Evolutionary conservation across 768 basidiomycete species (phyloP).

Genomic region (Agaricus bisporus): DNA sequence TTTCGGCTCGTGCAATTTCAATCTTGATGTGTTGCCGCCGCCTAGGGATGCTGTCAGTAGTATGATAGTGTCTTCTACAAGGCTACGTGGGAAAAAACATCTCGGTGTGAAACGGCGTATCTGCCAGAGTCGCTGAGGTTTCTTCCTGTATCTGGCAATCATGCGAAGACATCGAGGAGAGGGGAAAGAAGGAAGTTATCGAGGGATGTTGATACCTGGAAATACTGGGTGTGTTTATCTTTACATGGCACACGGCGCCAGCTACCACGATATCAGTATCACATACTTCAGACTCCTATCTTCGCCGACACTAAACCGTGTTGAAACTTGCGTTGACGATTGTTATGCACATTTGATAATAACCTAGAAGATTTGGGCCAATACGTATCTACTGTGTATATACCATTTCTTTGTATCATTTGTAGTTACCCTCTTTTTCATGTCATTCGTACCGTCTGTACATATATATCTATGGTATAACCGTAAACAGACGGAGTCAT

Average conservation of each 20-base stretch:
- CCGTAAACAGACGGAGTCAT: no score
- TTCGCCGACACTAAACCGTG: no score
- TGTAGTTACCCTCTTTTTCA: no score
- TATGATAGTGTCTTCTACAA: background rate
- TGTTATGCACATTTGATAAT: no score
- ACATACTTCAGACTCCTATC: background rate
- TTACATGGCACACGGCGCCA: background rate
- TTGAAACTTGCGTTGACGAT: no score
- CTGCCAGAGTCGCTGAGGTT: conserved; percentile 8
- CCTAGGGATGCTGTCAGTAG: background rate
- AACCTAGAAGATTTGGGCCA: no score
- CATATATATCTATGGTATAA: no score
- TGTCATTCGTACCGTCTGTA: no score
- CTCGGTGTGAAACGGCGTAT: conserved; percentile 3
- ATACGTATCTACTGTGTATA: no score
- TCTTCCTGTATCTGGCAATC: background rate
- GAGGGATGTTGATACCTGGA: background rate
- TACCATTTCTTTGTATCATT: no score
- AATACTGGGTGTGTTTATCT: background rate
- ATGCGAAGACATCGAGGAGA: background rate
- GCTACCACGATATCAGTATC: background rate
- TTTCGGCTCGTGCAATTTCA: background rate
- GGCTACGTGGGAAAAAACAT: conserved; percentile 2
- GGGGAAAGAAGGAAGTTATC: background rate
- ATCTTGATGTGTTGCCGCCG: conserved; percentile 4